phyloP scores from a whole-genome alignment of 2,329 filamentous ascomycete genomes.

The Aspergillus pseudoviridinutans region DNA sequence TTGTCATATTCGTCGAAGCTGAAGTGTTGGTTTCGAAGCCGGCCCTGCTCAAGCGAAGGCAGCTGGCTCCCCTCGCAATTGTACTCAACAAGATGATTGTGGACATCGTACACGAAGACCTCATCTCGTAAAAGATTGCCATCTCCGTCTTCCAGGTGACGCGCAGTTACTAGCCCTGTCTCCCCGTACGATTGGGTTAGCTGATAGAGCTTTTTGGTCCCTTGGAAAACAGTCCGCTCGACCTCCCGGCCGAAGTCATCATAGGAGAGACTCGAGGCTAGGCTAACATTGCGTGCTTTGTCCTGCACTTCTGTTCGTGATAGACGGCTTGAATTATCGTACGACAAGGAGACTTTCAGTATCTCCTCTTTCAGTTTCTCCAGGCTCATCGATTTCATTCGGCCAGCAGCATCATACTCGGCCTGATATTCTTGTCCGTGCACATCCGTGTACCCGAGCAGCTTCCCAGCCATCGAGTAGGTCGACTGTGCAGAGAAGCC shows the following conservation, averaged over 20 bases:
- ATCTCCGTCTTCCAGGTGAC: not conserved
- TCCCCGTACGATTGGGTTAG: not conserved
- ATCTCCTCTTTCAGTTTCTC: too few relatives aligned
- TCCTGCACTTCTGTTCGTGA: not conserved
- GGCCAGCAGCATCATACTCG: not conserved
- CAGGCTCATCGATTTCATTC: not conserved
- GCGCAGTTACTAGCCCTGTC: not conserved
- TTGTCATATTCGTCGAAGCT: too few relatives aligned
- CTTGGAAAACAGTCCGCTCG: not conserved
- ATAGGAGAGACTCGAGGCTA: not conserved
- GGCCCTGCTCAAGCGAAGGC: not conserved
- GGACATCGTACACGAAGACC: not conserved
- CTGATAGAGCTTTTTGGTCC: not conserved
- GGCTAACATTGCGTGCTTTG: not conserved
- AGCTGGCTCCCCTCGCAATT: not conserved
- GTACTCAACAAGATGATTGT: not conserved
- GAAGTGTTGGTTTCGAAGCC: too few relatives aligned
- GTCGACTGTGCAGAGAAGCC: not conserved
- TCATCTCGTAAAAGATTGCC: not conserved
- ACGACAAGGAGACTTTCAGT: not conserved
- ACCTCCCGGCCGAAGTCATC: conserved; percentile 4
- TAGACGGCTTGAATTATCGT: not conserved
- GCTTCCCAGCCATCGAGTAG: conserved; percentile 7
- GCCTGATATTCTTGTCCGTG: conserved; percentile 5
- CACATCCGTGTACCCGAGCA: conserved; percentile 6